A percentile compares a stretch with the other conserved stretches of the same genome.
phyloP scores from a whole-genome alignment of 2,329 filamentous ascomycete species.

The Fusarium sp. region DNA sequence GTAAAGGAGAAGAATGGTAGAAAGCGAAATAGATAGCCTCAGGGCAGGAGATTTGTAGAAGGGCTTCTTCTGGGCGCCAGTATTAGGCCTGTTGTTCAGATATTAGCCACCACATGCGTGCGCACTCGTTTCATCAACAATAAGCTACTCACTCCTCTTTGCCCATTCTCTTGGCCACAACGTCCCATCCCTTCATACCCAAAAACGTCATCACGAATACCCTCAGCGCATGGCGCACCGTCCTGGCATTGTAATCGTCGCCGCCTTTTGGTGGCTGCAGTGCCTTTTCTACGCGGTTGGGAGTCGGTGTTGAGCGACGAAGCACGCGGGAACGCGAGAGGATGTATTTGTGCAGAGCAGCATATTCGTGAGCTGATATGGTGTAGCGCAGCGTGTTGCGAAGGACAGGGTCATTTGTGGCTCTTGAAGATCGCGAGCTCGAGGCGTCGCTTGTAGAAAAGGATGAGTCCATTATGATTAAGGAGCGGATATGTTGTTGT shows the following conservation, averaged over 20 bases:
- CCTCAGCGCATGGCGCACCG: conserved; percentile 77
- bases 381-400: conserved; percentile 90
- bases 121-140: not conserved
- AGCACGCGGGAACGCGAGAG: conserved; percentile 77
- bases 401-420: conserved; percentile 73
- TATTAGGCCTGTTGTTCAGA: conserved; percentile 43
- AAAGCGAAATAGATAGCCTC: conserved; percentile 84
- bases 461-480: conserved; percentile 41
- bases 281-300: conserved; percentile 64
- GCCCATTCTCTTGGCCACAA: conserved; percentile 63
- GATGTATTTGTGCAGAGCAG: conserved; percentile 84
- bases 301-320: conserved; percentile 67
- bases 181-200: conserved; percentile 73
- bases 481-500: conserved; percentile 8
- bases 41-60: conserved; percentile 77
- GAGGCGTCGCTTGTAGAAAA: conserved; percentile 42
- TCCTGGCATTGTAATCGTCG: conserved; percentile 78
- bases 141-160: conserved; percentile 59
- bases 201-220: conserved; percentile 75
- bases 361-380: conserved; percentile 87
- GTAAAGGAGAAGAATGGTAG: conserved; percentile 88
- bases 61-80: conserved; percentile 62
- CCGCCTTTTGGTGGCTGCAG: conserved; percentile 54
- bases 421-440: conserved; percentile 38
- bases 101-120: conserved; percentile 23